phyloP scores from a whole-genome alignment of 441 rosid species.

The Brassica hybrid region DNA sequence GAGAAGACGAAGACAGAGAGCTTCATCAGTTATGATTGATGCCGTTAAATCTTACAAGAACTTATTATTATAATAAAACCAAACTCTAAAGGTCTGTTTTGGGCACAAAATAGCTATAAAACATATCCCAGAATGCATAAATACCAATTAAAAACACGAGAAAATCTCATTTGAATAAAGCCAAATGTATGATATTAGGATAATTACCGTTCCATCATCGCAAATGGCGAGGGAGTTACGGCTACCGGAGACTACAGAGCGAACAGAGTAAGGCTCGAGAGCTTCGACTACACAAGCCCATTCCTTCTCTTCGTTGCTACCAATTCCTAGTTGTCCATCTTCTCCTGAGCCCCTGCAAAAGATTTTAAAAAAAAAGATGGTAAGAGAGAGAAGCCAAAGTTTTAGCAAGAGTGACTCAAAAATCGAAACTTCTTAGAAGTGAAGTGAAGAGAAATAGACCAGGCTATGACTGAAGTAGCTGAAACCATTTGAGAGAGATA shows the following conservation, averaged over 20 bases:
- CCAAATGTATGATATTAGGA: not conserved
- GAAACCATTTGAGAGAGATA: conserved; percentile 59
- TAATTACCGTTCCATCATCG: conserved; percentile 85
- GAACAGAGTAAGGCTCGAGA: conserved; percentile 67
- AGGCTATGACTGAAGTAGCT: conserved; percentile 73
- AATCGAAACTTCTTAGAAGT: conserved; percentile 11
- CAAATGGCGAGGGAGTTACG: conserved; percentile 98
- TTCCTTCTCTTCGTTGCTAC: conserved; percentile 79
- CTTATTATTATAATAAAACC: not conserved
- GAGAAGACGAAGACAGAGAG: conserved; percentile 18
- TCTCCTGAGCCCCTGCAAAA: conserved; percentile 94
- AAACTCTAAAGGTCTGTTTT: not conserved
- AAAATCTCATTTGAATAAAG: not conserved
- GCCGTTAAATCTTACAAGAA: conserved; percentile 6
- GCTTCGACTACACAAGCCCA: conserved; percentile 78
- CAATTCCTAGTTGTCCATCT: conserved; percentile 94
- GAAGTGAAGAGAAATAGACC: conserved; percentile 54
- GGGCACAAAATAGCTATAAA: not conserved
- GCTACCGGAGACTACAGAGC: conserved; percentile 92
- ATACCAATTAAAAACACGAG: conserved; percentile 20
- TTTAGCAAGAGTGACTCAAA: conserved; percentile 18
- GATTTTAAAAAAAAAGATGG: not conserved
- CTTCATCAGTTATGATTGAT: not conserved
- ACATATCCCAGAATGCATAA: not conserved
- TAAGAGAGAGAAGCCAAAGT: not conserved